Base-by-base conservation (phyloP, 2,329 filamentous ascomycete species). In the Zymoseptoria pseudotritici region DNA sequence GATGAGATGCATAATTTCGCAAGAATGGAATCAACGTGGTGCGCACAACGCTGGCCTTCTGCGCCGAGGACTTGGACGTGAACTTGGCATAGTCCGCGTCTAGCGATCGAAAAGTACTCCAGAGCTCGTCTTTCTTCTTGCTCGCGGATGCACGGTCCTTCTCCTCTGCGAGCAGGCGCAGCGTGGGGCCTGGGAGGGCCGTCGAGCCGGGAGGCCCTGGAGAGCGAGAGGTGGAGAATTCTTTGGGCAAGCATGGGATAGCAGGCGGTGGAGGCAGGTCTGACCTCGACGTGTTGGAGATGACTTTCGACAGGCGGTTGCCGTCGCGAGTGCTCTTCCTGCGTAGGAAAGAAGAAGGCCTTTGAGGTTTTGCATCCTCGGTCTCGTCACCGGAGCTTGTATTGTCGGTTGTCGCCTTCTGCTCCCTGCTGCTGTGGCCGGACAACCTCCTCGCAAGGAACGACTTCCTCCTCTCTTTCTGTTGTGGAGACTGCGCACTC, bases 11-110 rank as follows among this genome's bases (percentile, higher is more conserved):
- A 67, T 91, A 86, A 56, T 83, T 86, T 59, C 85, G 82, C 51
- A 97, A 77, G 68, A 96, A 96, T 0, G 91, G 89, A 19, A 96
- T 75, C 3, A 96, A 79, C 0, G 83, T 80, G 7, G 81, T 81
- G 42, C 91, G 86, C 59, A 96, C 82, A 53, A 92, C 82, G 64
- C 85, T 86, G 64, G 90, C 88, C 70, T 91, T 91, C 66, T 91
- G 79, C 0, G 86, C 79, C 67, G 81, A 88, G 36, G 86, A 85
- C 74, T 91, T 95, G 60, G 84, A 80, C 63, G 86, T 82, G 67
- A 96, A 95, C 80, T 88, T 89, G 67, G 86, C 81, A 67, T 82
- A 86, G 70, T 89, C 87, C 46, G 80, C 83, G 65, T 90, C 87
- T 24, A 90, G 76, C n/a, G 79, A 78, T 58, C 86, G 81, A 70